These are phyloP conservation scores for Magnolia officinalis DNA, from an alignment of 164 flowering plant species.

Conservation along the genomic window DNA sequence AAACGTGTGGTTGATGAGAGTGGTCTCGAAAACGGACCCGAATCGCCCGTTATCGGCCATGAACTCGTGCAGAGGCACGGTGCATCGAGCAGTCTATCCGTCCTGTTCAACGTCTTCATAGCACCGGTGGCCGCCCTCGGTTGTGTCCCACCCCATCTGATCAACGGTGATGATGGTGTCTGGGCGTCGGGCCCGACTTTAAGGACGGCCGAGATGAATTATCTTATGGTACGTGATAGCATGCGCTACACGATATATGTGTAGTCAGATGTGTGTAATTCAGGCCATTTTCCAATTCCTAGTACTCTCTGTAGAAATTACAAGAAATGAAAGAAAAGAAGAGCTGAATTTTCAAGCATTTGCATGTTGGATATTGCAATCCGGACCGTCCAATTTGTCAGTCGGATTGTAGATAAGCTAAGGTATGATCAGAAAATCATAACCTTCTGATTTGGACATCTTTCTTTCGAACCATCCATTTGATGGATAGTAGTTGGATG, in stretches of 20 bases:
- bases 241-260: slow-evolving; percentile 67
- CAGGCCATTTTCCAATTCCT: neutral
- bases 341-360: too few relatives aligned
- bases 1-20: slow-evolving; percentile 58
- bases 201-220: slow-evolving; percentile 51
- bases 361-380: too few relatives aligned
- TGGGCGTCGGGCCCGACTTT: slow-evolving; percentile 49
- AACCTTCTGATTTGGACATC: too few relatives aligned
- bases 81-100: slow-evolving; percentile 14
- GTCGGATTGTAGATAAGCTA: too few relatives aligned
- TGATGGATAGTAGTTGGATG: too few relatives aligned
- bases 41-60: neutral
- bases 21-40: slow-evolving; percentile 9
- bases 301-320: neutral
- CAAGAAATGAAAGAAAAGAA: neutral
- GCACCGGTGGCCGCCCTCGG: slow-evolving; percentile 31
- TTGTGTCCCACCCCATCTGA: slow-evolving; percentile 43
- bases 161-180: slow-evolving; percentile 36
- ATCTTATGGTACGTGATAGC: slow-evolving; percentile 67
- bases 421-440: too few relatives aligned
- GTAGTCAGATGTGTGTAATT: slow-evolving; percentile 24
- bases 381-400: too few relatives aligned
- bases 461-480: too few relatives aligned
- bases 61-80: neutral
- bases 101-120: slow-evolving; percentile 10